Conservation (phyloP, 2,329 filamentous ascomycete genomes). For the Cladosporium velox region DNA sequence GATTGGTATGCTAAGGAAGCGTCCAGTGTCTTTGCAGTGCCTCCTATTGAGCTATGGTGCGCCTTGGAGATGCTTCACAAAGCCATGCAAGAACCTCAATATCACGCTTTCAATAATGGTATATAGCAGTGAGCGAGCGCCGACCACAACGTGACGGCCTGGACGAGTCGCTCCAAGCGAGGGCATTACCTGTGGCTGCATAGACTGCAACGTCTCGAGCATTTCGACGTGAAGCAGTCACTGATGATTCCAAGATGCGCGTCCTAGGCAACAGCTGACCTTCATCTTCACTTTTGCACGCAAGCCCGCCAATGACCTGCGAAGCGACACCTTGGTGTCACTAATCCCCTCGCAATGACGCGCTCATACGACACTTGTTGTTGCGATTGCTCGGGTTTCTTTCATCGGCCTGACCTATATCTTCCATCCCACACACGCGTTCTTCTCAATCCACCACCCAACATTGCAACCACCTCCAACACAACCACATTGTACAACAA, state of each 20-base stretch:
- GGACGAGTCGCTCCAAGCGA: no score
- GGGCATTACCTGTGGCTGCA: neutral
- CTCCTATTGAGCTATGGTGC: neutral
- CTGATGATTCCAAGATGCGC: neutral
- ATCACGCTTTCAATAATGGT: neutral
- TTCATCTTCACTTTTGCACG: neutral
- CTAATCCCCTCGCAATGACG: neutral
- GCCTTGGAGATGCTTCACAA: neutral
- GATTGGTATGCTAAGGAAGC: neutral
- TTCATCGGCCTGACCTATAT: neutral
- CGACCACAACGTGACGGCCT: neutral
- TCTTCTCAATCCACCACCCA: neutral
- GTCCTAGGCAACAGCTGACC: neutral
- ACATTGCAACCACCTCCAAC: neutral
- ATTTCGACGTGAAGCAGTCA: neutral
- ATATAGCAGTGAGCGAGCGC: neutral
- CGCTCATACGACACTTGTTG: neutral
- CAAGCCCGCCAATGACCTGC: neutral
- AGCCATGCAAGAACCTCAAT: neutral
- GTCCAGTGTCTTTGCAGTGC: neutral
- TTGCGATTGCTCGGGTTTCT: neutral
- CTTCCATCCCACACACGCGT: neutral
- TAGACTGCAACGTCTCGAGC: neutral
- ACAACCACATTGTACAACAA: neutral
- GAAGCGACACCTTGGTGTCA: neutral